Evolutionary conservation across 2,329 filamentous ascomycete genomes (phyloP).

Genomic region (Aspergillus quadrilineatus): DNA sequence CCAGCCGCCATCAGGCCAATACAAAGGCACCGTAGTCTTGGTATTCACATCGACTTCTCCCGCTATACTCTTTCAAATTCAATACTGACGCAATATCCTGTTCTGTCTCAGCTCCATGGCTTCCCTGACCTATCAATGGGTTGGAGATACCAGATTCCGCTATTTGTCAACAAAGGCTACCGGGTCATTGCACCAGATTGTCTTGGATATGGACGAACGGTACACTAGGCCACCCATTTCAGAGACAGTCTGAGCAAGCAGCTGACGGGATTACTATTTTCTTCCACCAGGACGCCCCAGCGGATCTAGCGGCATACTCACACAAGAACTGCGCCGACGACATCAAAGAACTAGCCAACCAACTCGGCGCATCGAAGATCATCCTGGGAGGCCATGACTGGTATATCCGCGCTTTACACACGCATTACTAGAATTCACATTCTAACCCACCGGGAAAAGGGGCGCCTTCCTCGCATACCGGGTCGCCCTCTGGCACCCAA

Average conservation of each 20-base stretch:
- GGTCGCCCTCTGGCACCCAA: slow-evolving; percentile 69
- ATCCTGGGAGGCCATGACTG: slow-evolving; percentile 92
- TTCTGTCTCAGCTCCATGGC: slow-evolving; percentile 61
- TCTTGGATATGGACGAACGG: slow-evolving; percentile 80
- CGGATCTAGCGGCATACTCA: slow-evolving; percentile 62
- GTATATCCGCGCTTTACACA: slow-evolving; percentile 29
- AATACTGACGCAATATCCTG: not conserved
- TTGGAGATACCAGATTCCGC: slow-evolving; percentile 87
- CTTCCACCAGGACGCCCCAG: slow-evolving; percentile 54
- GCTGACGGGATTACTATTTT: slow-evolving; percentile 36
- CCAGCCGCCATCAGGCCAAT: slow-evolving; percentile 44
- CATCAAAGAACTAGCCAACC: slow-evolving; percentile 67
- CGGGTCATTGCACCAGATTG: slow-evolving; percentile 82
- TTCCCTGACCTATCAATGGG: slow-evolving; percentile 80
- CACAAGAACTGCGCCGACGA: slow-evolving; percentile 72
- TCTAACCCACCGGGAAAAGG: slow-evolving; percentile 38
- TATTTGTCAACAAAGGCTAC: slow-evolving; percentile 68
- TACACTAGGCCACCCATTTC: slow-evolving; percentile 21
- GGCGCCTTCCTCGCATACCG: slow-evolving; percentile 78
- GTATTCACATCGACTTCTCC: slow-evolving; percentile 31
- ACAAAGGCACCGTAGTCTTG: slow-evolving; percentile 55
- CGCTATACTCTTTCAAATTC: not conserved
- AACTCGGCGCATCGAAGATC: slow-evolving; percentile 58
- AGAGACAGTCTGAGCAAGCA: not conserved
- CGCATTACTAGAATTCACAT: no score